These are phyloP conservation scores for Pythium dissotocum DNA, from an alignment of 352 stramenopile genomes.

Conservation along the genomic window DNA sequence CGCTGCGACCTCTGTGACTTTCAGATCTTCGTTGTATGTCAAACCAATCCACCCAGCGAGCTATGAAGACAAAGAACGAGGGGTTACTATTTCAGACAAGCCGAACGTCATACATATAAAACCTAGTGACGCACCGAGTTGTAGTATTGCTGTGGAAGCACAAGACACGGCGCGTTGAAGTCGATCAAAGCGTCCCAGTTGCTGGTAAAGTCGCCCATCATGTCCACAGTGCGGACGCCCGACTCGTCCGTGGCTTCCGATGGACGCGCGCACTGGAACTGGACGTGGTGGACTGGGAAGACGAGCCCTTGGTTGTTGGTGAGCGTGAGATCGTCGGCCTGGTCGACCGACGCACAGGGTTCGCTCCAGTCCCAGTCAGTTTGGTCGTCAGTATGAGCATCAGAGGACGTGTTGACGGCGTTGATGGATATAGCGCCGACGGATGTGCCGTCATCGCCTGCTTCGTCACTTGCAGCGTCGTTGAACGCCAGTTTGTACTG, in stretches of 20 bases:
- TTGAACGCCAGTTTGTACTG: conserved; percentile 14
- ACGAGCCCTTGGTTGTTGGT: conserved; percentile 48
- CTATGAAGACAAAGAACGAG: conserved; percentile 20
- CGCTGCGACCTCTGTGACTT: conserved; percentile 44
- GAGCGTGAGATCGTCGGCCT: conserved; percentile 29
- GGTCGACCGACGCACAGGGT: conserved; percentile 39
- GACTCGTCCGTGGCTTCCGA: not conserved
- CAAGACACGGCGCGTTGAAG: conserved; percentile 58
- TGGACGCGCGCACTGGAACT: conserved; percentile 31
- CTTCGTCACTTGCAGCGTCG: not conserved
- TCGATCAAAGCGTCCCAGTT: conserved; percentile 65
- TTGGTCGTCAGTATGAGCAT: conserved; percentile 13
- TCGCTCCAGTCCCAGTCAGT: conserved; percentile 52
- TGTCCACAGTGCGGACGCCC: conserved; percentile 20
- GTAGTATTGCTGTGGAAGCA: conserved; percentile 64
- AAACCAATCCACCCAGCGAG: conserved; percentile 56
- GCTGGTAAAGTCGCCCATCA: conserved; percentile 57
- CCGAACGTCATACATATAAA: not conserved
- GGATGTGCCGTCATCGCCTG: not conserved
- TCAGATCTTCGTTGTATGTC: conserved; percentile 40
- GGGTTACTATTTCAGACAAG: not conserved
- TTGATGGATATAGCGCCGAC: not conserved
- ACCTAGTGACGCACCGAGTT: conserved; percentile 35
- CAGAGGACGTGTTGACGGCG: conserved; percentile 6
- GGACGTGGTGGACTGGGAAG: conserved; percentile 53